Evolutionary conservation across 495 filamentous ascomycete species (phyloP).

Genomic region (Aspergillus heteromorphus): DNA sequence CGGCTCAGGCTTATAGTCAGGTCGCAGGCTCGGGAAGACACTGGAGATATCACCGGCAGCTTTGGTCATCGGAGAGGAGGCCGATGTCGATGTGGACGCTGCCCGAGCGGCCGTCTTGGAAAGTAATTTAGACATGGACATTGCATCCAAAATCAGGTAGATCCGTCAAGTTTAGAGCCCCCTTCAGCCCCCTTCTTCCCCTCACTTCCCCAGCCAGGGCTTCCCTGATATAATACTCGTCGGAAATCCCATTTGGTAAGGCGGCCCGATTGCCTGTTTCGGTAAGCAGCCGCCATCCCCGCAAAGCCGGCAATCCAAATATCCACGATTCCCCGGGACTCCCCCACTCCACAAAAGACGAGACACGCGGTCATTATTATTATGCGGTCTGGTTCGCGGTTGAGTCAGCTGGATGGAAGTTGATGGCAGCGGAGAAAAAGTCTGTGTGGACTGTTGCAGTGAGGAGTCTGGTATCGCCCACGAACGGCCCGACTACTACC

Average conservation of each 20-base stretch:
- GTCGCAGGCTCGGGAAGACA: slow-evolving; percentile 71
- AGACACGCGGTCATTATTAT: too few relatives aligned
- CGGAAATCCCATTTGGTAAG: slow-evolving; percentile 9
- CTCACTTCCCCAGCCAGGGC: too few relatives aligned
- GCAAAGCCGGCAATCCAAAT: background rate
- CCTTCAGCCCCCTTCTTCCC: background rate
- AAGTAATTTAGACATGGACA: slow-evolving; percentile 31
- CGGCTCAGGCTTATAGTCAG: slow-evolving; percentile 56
- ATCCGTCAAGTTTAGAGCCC: background rate
- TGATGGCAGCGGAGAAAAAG: too few relatives aligned
- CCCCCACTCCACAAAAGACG: too few relatives aligned
- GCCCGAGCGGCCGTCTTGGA: slow-evolving; percentile 29
- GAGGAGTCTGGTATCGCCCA: too few relatives aligned
- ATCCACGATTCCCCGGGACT: background rate
- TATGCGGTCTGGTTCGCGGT: too few relatives aligned
- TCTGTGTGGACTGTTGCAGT: background rate
- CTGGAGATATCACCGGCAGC: slow-evolving; percentile 73
- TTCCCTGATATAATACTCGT: slow-evolving; percentile 5
- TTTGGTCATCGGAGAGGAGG: slow-evolving; percentile 34
- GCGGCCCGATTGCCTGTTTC: slow-evolving; percentile 10
- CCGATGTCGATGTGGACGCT: slow-evolving; percentile 30
- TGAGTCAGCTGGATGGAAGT: too few relatives aligned
- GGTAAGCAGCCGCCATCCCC: slow-evolving; percentile 6
- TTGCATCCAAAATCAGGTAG: slow-evolving; percentile 1
- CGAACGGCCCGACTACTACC: too few relatives aligned